Base-by-base conservation (phyloP, 2,329 filamentous ascomycete species). In the Beauveria sp. region DNA sequence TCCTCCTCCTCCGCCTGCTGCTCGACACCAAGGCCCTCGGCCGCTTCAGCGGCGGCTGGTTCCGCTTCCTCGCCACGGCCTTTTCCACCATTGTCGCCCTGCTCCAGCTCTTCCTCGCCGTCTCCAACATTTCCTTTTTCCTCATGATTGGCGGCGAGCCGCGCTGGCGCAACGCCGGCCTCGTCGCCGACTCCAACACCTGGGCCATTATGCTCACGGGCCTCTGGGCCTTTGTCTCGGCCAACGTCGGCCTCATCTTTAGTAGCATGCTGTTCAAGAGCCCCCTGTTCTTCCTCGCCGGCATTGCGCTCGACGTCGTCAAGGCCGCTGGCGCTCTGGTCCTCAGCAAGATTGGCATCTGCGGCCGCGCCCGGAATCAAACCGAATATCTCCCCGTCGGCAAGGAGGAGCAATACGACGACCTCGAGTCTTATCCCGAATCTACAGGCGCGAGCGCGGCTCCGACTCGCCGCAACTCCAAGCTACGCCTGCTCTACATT, bases 131-230 rank as follows among this genome's bases (percentile, higher is more conserved):
- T 30, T 67, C 67, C 26, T 71, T 71, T 50, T 70, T 66, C 42
- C 43, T 63, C 18, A 67, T 69, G 1, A 63, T 72, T 3, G 72
- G 72, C 20, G 68, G 69, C 7, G 72, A 75, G 54, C 67, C 75
- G 10, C 73, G 72, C 46, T 73, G 73, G 66, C 67, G 71, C 50
- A 74, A 75, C 54, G 63, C 72, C 28, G 71, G 65, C 16, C 59
- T 74, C 7, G 68, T 67, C 0, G 64, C 66, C n/a, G 73, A 75
- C 38, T 64, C 70, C 8, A 69, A 71, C 1, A 70, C 70, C 1
- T 66, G 68, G 62, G 65, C 65, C 18, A 65, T 73, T 43, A 63
- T 75, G 34, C 67, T 74, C 1, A 67, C 71, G 0, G 73, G 72
- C 1, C 55, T 71, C 24, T 46, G 72, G 28, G 68, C 70, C 20